Conservation (phyloP, 306 rosid genomes). For the Lathyrus oleraceus region DNA sequence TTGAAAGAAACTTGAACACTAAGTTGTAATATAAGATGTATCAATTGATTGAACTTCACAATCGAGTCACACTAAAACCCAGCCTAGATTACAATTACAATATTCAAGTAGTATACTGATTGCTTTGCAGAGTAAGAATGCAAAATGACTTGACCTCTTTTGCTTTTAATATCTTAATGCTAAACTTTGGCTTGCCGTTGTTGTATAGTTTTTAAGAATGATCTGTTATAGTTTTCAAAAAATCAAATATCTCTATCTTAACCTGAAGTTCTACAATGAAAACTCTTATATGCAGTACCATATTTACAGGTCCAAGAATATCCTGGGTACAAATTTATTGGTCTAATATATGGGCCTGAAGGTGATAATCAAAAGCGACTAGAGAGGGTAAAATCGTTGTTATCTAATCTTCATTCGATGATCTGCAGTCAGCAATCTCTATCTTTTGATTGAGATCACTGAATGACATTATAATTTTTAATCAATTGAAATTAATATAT, state of each 20-base stretch:
- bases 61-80: background rate
- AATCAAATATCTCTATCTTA: conserved; percentile 10
- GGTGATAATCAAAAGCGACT: conserved; percentile 83
- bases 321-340: conserved; percentile 76
- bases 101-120: conserved; percentile 7
- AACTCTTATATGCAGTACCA: conserved; percentile 34
- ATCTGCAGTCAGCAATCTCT: conserved; percentile 19
- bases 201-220: conserved; percentile 26
- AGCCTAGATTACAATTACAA: conserved; percentile 5
- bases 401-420: conserved; percentile 15
- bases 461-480: conserved; percentile 15
- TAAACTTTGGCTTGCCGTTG: conserved; percentile 1
- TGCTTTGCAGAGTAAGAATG: conserved; percentile 9
- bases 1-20: conserved; percentile 18
- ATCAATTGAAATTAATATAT: conserved; percentile 14
- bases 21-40: background rate
- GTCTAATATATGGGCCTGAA: conserved; percentile 73
- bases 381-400: conserved; percentile 66
- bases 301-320: conserved; percentile 69
- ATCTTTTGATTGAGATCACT: conserved; percentile 27
- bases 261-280: conserved; percentile 27
- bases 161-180: conserved; percentile 5
- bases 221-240: conserved; percentile 5
- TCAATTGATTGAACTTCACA: conserved; percentile 8
- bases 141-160: conserved; percentile 20